phyloP scores from a whole-genome alignment of 2,329 filamentous ascomycete species.

The Coniosporium tulheliwenetii region DNA sequence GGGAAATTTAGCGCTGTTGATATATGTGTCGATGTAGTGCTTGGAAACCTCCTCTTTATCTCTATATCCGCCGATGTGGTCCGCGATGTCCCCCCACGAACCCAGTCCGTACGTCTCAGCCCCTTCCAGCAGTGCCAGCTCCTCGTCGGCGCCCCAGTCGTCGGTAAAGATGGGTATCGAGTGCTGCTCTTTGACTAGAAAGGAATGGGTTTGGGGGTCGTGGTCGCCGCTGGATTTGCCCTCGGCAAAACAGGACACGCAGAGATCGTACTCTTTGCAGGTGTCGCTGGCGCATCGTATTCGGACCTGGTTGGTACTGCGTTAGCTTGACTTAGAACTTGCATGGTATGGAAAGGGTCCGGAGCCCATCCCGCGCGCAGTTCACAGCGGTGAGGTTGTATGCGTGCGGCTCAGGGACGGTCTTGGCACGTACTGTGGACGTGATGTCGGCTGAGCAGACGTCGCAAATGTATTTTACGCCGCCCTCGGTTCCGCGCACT shows the following conservation, averaged over 20 bases:
- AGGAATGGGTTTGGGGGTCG: constrained; percentile 73
- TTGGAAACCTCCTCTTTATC: constrained; percentile 91
- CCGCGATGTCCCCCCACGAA: constrained; percentile 94
- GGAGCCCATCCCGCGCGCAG: background rate
- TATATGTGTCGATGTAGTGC: constrained; percentile 79
- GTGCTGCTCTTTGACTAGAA: constrained; percentile 92
- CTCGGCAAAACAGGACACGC: constrained; percentile 82
- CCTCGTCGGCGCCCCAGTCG: constrained; percentile 96
- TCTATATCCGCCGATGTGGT: constrained; percentile 92
- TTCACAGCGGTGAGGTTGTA: constrained; percentile 1
- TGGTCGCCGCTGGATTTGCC: constrained; percentile 71
- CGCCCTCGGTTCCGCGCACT: constrained; percentile 58
- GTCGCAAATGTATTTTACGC: constrained; percentile 85
- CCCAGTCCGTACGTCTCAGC: constrained; percentile 92
- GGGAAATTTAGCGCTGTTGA: constrained; percentile 72
- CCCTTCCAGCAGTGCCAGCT: constrained; percentile 82
- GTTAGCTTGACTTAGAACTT: background rate
- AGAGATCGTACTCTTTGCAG: constrained; percentile 92
- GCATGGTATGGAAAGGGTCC: background rate
- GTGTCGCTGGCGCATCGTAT: constrained; percentile 74
- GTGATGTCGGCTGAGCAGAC: constrained; percentile 95
- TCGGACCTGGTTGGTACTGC: constrained; percentile 50
- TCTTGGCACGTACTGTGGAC: constrained; percentile 57
- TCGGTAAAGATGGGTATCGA: constrained; percentile 91
- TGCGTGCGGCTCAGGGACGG: constrained; percentile 1